Conservation (phyloP, 345 rosid species). For the Boechera stricta region DNA sequence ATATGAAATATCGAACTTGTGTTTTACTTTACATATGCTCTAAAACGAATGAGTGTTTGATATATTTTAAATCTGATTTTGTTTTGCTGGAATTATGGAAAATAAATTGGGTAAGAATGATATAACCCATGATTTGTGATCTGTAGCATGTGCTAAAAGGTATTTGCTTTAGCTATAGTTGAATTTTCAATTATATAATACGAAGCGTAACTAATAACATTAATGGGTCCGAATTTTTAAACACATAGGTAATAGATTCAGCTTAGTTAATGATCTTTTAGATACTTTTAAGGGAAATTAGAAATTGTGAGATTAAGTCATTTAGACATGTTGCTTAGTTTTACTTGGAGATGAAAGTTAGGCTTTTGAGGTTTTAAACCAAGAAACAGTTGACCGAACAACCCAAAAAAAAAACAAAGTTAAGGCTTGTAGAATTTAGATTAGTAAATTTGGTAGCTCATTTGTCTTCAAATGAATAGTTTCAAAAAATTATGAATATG, state of each 20-base stretch:
- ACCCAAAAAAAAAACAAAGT: background rate
- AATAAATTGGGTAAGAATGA: slow-evolving; percentile 12
- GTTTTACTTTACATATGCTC: background rate
- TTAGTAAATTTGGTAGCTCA: background rate
- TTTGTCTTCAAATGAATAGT: slow-evolving; percentile 14
- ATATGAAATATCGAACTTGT: slow-evolving; percentile 4
- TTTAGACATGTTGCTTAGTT: slow-evolving; percentile 4
- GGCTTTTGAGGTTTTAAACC: slow-evolving; percentile 10
- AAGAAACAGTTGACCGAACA: slow-evolving; percentile 33
- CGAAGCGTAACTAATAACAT: slow-evolving; percentile 15
- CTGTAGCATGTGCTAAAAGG: slow-evolving; percentile 37
- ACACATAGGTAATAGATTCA: slow-evolving; percentile 16
- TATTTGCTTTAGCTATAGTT: slow-evolving; percentile 1
- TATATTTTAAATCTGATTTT: background rate
- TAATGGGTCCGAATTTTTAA: slow-evolving; percentile 14
- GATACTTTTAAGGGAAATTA: background rate
- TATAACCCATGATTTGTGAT: slow-evolving; percentile 37
- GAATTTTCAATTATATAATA: slow-evolving; percentile 15
- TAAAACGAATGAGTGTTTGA: background rate
- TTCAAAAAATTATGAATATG: background rate
- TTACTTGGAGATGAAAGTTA: slow-evolving; percentile 23
- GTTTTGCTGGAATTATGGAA: slow-evolving; percentile 30
- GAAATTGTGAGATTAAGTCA: background rate
- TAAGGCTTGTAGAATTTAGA: slow-evolving; percentile 10
- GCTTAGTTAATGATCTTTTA: background rate